These are phyloP conservation scores for Trypanosoma theileri DNA, from an alignment of 208 protist species.

Conservation along the genomic window DNA sequence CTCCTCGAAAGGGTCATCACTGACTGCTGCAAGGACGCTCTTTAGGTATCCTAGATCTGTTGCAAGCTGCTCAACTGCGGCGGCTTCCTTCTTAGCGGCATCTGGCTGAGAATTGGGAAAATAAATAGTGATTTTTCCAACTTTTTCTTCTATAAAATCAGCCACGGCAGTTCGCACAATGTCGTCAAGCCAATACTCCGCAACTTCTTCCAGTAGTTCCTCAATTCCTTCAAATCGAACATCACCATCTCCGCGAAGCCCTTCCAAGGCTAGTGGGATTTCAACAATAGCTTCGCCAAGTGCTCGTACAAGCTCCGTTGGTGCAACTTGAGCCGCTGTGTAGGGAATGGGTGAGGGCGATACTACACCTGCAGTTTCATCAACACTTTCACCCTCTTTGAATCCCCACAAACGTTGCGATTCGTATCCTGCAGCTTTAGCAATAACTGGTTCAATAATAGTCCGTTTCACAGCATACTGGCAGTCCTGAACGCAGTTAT, in stretches of 20 bases:
- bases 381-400: slow-evolving; percentile 1
- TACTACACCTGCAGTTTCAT: background rate
- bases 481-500: slow-evolving; percentile 28
- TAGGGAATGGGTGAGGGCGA: slow-evolving; percentile 17
- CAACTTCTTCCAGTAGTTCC: slow-evolving; percentile 55
- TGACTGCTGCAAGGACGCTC: slow-evolving; percentile 77
- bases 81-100: slow-evolving; percentile 21
- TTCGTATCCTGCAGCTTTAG: slow-evolving; percentile 38
- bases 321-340: slow-evolving; percentile 40
- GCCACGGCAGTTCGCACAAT: slow-evolving; percentile 54
- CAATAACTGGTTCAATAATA: slow-evolving; percentile 49
- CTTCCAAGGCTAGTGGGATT: slow-evolving; percentile 70
- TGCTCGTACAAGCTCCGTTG: slow-evolving; percentile 51
- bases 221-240: slow-evolving; percentile 29
- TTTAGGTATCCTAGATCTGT: slow-evolving; percentile 72
- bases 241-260: slow-evolving; percentile 34
- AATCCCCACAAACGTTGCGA: slow-evolving; percentile 40
- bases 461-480: slow-evolving; percentile 31
- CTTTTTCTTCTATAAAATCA: slow-evolving; percentile 54
- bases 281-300: slow-evolving; percentile 85
- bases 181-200: slow-evolving; percentile 60
- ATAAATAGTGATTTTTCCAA: slow-evolving; percentile 46
- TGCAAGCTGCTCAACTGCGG: slow-evolving; percentile 59
- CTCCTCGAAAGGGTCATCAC: slow-evolving; percentile 57
- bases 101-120: slow-evolving; percentile 22